Evolutionary conservation across 441 rosid species (phyloP), one percentile per base, ranked within the genome.

Genomic region (Adansonia gregorii): DNA sequence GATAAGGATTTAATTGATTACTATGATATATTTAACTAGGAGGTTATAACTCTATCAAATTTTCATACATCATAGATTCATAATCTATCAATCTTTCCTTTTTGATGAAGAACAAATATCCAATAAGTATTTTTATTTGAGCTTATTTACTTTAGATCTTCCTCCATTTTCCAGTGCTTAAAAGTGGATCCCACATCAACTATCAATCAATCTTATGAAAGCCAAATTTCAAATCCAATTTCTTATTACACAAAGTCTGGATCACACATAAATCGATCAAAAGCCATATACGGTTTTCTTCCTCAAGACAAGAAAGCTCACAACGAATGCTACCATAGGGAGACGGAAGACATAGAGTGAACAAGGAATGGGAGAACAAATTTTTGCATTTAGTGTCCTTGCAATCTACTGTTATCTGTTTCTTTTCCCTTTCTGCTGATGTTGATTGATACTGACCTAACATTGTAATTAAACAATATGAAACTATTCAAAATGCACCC

Each of bases 181-280:
- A 66, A 66, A 66, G 3, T 41, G 7, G 55, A 67, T 46, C 54
- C 22, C 27, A 19, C 20, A 45, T 19, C 24, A 45, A 45, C 17
- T 20, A 67, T 67, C 8, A 19, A 67, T 67, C 54, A 67, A 20
- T 67, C 72, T 67, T 8, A 67, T 8, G 46, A 67, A 66, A 66
- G 35, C 55, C 27, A 46, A 45, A 11, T 20, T 67, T 45, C 1
- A 67, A 67, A 66, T 66, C 70, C 70, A 66, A 66, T 66, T 66
- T 67, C 72, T 67, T 45, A 67, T 67, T 19, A 45, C 39, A 67
- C 9, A 19, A 67, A 67, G 19, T 54, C 51, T 19, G 35, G 8
- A 67, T 35, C 35, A 67, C 15, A 46, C n/a, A 19, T 10, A 67
- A 67, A 11, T 35, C 5, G 35, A 48, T 45, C 55, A 67, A 45